Base-by-base conservation (phyloP, 148 eudicot genomes). In the Suaeda aralocaspica region DNA sequence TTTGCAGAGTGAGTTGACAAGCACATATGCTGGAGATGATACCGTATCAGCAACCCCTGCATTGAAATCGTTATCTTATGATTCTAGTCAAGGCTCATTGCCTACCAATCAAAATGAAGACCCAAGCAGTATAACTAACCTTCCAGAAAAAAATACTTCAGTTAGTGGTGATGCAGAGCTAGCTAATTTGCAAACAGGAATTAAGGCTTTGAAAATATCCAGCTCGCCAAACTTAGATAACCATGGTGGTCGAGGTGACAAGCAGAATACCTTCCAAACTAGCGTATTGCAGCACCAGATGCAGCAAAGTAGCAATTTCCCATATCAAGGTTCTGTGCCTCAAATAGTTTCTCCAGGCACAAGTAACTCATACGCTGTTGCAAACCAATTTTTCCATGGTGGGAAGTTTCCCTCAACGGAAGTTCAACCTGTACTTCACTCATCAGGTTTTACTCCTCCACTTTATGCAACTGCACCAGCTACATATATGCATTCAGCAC, bases 401-500 rank as follows among this genome's bases (percentile, higher is more conserved):
- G 86, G 78, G 24, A 85, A 74, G 41, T 60, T 78, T 28, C 64
- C 90, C 36, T 70, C 87, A 25, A 49, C 78, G 1, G 92, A 89
- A 73, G 82, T 78, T 71, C 97, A 84, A 74, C 84, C 91, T 59
- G 64, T 78, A 65, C 78, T 84, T 52, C 92, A 87, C 63, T 69
- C 95, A 44, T 69, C 92, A 51, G 89, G 89, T 64, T 78, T 76
- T 71, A 73, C 83, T 58, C 89, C 92, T 71, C 86, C 98, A 45
- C 71, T 79, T 61, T 89, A 84, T 78, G 86, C 92, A 65, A 68
- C 84, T 16, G 78, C 88, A 51, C 81, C 90, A 68, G 78, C 91
- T 48, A 71, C 68, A 15, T 86, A 84, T 71, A 82, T 92, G 86
- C 84, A 81, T 64, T 81, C 96, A 50, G 82, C 78, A 64, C 85